Conservation (phyloP, 2,329 filamentous ascomycete species). For the Neopestalotiopsis rosae region DNA sequence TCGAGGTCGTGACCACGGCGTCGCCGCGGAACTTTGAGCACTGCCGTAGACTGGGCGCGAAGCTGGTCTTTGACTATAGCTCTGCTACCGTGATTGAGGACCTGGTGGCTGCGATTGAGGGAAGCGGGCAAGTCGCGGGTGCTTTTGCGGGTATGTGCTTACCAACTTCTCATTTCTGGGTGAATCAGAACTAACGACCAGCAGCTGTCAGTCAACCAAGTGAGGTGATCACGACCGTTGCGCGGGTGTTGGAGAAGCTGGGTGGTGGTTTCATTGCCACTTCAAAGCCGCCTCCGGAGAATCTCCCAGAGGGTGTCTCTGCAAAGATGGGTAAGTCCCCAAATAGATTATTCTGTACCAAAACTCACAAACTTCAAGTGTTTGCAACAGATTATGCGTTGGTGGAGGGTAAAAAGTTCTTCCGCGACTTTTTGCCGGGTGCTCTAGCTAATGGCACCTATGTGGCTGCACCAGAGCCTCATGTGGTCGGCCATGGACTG, state of each 20-base stretch:
- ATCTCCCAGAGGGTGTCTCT: neutral
- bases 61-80: constrained; percentile 44
- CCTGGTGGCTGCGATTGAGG: constrained; percentile 25
- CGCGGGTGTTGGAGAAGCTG: neutral
- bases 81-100: constrained; percentile 32
- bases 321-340: neutral
- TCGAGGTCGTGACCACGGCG: constrained; percentile 41
- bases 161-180: neutral
- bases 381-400: constrained; percentile 10
- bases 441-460: constrained; percentile 43
- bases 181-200: neutral
- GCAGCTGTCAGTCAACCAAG: constrained; percentile 1
- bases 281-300: constrained; percentile 26
- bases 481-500: constrained; percentile 46
- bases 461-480: constrained; percentile 42
- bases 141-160: neutral
- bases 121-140: constrained; percentile 7
- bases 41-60: constrained; percentile 43
- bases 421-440: constrained; percentile 43
- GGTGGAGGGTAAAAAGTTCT: constrained; percentile 24
- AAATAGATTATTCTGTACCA: too few relatives aligned
- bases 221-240: neutral
- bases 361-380: neutral
- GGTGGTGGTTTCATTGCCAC: constrained; percentile 22
- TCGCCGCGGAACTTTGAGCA: constrained; percentile 41